Evolutionary conservation across 2,329 filamentous ascomycete species (phyloP).

Genomic region (Pyrenochaeta sp.): DNA sequence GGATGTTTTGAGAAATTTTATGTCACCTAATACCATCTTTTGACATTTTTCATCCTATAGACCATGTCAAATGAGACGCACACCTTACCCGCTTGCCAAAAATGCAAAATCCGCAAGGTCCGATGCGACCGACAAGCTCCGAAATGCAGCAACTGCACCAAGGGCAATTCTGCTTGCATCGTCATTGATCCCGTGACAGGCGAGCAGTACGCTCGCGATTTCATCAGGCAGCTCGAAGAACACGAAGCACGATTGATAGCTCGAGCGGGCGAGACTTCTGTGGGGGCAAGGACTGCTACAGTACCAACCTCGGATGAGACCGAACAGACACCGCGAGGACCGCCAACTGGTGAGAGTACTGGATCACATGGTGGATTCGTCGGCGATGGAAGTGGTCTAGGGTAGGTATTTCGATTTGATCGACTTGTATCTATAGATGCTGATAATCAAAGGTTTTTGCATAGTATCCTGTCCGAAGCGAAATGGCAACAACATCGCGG

Average conservation of each 20-base stretch:
- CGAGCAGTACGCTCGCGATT: conserved; percentile 20
- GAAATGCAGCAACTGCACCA: conserved; percentile 21
- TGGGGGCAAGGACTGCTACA: too few relatives aligned
- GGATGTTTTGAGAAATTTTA: too few relatives aligned
- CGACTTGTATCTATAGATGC: background rate
- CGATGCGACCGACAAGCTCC: conserved; percentile 18
- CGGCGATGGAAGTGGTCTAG: conserved; percentile 23
- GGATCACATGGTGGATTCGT: conserved; percentile 17
- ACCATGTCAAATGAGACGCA: too few relatives aligned
- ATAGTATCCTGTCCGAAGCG: conserved; percentile 18
- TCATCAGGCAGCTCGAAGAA: conserved; percentile 17
- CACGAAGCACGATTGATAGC: conserved; percentile 10
- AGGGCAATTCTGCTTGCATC: conserved; percentile 19
- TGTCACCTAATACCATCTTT: too few relatives aligned
- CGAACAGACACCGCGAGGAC: conserved; percentile 8
- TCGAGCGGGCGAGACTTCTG: too few relatives aligned
- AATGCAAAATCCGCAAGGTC: conserved; percentile 23
- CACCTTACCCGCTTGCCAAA: conserved; percentile 21
- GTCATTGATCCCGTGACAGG: conserved; percentile 18
- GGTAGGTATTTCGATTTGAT: background rate
- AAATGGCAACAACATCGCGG: conserved; percentile 21
- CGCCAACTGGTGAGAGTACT: conserved; percentile 8
- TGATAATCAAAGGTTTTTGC: conserved; percentile 11
- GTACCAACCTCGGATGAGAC: too few relatives aligned
- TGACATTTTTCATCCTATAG: too few relatives aligned